phyloP scores from a whole-genome alignment of 495 filamentous ascomycete genomes.

The Neurospora sp. region DNA sequence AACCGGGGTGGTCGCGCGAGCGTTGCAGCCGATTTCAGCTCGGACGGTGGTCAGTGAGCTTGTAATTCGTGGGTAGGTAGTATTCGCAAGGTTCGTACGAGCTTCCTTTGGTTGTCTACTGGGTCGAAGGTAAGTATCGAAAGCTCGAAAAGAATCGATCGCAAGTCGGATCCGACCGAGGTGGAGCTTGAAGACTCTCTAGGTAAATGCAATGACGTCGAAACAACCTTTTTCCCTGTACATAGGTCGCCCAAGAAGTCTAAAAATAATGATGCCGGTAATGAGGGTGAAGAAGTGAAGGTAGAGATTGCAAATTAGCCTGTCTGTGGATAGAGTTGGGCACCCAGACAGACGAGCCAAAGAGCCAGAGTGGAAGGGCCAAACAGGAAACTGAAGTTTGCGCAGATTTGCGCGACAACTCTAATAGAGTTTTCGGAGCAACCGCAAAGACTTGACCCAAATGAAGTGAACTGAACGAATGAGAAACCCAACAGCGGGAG shows the following conservation, averaged over 20 bases:
- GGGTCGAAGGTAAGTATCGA: not conserved
- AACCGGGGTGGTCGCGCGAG: conserved; percentile 6
- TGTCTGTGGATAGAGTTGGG: not conserved
- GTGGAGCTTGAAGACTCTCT: not conserved
- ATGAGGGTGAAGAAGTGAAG: not conserved
- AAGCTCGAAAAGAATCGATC: not conserved
- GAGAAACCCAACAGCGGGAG: not conserved
- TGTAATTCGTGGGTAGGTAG: not conserved
- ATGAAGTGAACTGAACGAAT: not conserved
- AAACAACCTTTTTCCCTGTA: not conserved
- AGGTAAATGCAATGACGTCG: not conserved
- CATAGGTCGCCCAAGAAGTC: not conserved
- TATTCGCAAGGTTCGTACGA: not conserved
- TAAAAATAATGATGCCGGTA: not conserved
- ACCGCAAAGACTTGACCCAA: not conserved
- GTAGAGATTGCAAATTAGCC: not conserved
- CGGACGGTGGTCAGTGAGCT: not conserved
- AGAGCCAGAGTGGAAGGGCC: not conserved
- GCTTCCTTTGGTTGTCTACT: not conserved
- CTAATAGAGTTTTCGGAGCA: not conserved
- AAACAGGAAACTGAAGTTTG: not conserved
- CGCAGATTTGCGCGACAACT: not conserved
- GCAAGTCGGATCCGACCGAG: not conserved
- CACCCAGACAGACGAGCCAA: not conserved
- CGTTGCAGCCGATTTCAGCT: conserved; percentile 8